Conservation (phyloP, 371 early-diverging fungal species). For the Mucor piriformis region DNA sequence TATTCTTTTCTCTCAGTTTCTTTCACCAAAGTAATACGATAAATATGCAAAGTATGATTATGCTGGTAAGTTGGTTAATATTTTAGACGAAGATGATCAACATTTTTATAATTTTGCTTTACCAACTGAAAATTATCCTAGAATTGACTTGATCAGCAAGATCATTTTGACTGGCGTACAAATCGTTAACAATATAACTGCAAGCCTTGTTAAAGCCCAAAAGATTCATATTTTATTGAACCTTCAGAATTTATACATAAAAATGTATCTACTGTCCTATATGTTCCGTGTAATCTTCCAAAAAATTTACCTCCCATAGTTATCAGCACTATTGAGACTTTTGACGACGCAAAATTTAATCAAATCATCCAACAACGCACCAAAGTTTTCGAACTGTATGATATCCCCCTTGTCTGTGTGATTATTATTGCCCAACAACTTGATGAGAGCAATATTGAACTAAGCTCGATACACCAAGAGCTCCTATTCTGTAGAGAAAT, state of each 20-base stretch:
- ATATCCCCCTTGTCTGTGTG: conserved; percentile 9
- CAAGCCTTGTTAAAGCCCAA: too few relatives aligned
- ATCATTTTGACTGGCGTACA: conserved; percentile 13
- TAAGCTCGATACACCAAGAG: conserved; percentile 3
- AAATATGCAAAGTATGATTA: too few relatives aligned
- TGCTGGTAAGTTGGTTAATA: too few relatives aligned
- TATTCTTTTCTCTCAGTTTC: too few relatives aligned
- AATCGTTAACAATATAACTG: conserved; percentile 4
- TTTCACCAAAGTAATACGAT: too few relatives aligned
- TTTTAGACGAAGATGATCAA: conserved; percentile 18
- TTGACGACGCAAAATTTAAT: conserved; percentile 18
- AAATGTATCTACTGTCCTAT: conserved; percentile 6
- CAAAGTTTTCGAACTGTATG: conserved; percentile 17
- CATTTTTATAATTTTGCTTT: conserved; percentile 16
- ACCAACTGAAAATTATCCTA: conserved; percentile 17
- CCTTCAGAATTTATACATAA: conserved; percentile 11
- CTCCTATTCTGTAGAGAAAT: too few relatives aligned
- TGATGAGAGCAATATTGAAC: conserved; percentile 17
- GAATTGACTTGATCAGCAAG: conserved; percentile 20
- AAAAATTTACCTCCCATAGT: conserved; percentile 18
- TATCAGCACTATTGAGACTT: conserved; percentile 23
- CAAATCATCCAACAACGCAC: conserved; percentile 24
- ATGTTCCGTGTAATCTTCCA: conserved; percentile 12
- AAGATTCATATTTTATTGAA: conserved; percentile 12
- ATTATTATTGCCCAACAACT: conserved; percentile 20